Conservation (phyloP, 2,329 filamentous ascomycete species). For the Dactylellina haptotyla region DNA sequence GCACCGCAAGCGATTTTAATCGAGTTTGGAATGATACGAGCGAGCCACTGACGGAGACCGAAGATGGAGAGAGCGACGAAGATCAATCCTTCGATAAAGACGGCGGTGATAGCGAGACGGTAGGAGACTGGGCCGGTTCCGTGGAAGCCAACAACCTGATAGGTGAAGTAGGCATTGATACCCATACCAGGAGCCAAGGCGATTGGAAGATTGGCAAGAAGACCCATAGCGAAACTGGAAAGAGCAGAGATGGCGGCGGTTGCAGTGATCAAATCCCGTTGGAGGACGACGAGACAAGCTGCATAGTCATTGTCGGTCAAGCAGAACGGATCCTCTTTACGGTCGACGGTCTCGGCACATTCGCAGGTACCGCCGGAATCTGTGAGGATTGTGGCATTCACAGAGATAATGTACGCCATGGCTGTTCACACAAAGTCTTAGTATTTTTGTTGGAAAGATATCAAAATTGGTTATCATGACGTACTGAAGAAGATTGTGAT, state of each 20-base stretch:
- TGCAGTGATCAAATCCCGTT: conserved; percentile 82
- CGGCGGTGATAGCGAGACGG: conserved; percentile 79
- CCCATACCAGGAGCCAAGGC: conserved; percentile 80
- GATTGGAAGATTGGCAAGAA: conserved; percentile 81
- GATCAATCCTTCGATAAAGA: conserved; percentile 87
- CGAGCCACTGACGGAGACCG: conserved; percentile 87
- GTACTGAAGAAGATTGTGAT: conserved; percentile 69
- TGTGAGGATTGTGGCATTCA: conserved; percentile 60
- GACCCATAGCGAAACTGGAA: conserved; percentile 82
- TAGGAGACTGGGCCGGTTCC: conserved; percentile 79
- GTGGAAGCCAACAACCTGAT: conserved; percentile 77
- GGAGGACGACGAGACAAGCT: conserved; percentile 72
- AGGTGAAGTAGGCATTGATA: conserved; percentile 87
- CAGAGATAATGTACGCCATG: conserved; percentile 78
- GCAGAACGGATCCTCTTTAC: conserved; percentile 7
- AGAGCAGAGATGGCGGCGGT: conserved; percentile 84
- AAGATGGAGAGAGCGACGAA: conserved; percentile 82
- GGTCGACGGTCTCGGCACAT: conserved; percentile 15
- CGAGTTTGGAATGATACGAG: conserved; percentile 80
- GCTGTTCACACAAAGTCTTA: conserved; percentile 65
- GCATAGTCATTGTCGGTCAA: conserved; percentile 65
- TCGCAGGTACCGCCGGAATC: conserved; percentile 49
- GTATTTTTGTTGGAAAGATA: background rate
- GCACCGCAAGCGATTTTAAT: conserved; percentile 89
- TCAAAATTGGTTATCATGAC: background rate